Conservation (phyloP, 345 rosid genomes). For the Cardamine occulta region DNA sequence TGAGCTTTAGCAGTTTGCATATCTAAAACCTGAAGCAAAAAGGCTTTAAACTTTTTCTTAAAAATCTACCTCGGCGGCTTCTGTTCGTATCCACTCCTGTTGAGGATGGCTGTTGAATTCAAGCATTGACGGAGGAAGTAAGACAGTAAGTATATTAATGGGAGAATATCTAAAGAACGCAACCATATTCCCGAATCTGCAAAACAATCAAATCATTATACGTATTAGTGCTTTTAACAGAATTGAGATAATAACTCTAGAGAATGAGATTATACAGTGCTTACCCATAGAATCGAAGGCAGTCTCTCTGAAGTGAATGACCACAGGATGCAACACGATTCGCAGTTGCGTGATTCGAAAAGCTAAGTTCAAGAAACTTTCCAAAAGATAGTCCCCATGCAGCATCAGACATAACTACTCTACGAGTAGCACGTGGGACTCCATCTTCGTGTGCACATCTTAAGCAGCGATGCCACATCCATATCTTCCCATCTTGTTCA, state of each 20-base stretch:
- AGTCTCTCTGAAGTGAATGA: constrained; percentile 96
- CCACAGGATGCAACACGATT: constrained; percentile 98
- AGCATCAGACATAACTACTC: constrained; percentile 98
- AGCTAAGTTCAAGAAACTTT: constrained; percentile 95
- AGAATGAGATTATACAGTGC: neutral
- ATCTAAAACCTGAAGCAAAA: constrained; percentile 22
- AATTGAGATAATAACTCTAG: neutral
- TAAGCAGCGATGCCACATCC: constrained; percentile 99
- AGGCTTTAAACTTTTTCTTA: neutral
- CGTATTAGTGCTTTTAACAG: constrained; percentile 4
- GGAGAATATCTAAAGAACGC: constrained; percentile 97
- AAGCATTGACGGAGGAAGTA: constrained; percentile 75
- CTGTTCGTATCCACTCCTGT: constrained; percentile 78
- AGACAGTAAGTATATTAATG: constrained; percentile 78
- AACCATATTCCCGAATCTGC: constrained; percentile 95
- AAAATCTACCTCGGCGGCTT: constrained; percentile 68
- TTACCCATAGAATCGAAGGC: constrained; percentile 98
- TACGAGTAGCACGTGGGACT: constrained; percentile 92
- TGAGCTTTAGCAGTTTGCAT: constrained; percentile 17
- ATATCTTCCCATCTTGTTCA: constrained; percentile 90
- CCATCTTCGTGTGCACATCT: constrained; percentile 83
- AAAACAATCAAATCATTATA: constrained; percentile 14
- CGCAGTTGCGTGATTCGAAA: constrained; percentile 96
- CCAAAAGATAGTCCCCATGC: constrained; percentile 99
- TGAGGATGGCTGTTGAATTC: constrained; percentile 66